A percentile compares a stretch with the other conserved stretches of the same genome.
phyloP scores from a whole-genome alignment of 2,329 filamentous ascomycete genomes.

The Botrytis byssoidea region DNA sequence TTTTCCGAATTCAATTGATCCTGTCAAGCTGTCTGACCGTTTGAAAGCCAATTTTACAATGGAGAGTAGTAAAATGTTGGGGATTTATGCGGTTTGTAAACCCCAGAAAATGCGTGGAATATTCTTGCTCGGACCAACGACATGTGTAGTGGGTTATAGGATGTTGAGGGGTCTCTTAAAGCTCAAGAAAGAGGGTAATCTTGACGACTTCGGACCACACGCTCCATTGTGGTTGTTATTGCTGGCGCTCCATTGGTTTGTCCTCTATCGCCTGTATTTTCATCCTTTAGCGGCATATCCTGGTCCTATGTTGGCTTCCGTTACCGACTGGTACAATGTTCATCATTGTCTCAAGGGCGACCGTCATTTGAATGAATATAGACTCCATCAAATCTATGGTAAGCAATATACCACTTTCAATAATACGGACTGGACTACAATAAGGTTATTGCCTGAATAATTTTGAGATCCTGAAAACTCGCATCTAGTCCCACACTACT shows the following conservation, averaged over 20 bases:
- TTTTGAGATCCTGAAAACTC: not conserved
- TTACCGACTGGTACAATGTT: not conserved
- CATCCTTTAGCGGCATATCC: not conserved
- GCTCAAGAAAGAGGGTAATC: not conserved
- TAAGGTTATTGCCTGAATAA: not conserved
- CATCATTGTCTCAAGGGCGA: not conserved
- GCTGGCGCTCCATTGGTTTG: not conserved
- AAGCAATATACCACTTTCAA: slow-evolving; percentile 25
- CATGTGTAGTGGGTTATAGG: not conserved
- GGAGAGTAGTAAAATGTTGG: not conserved
- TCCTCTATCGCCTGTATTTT: not conserved
- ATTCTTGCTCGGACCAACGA: not conserved
- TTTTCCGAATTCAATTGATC: not conserved
- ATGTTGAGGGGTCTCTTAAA: not conserved
- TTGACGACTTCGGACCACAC: not conserved
- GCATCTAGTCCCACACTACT: not conserved
- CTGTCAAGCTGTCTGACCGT: not conserved
- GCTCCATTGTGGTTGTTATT: not conserved
- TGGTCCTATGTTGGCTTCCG: not conserved
- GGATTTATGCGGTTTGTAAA: not conserved
- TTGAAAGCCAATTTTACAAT: not conserved
- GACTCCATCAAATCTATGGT: slow-evolving; percentile 71
- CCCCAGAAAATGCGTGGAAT: not conserved
- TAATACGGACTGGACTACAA: not conserved
- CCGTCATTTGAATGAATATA: slow-evolving; percentile 50